Evolutionary conservation across 2,329 filamentous ascomycete genomes (phyloP), one percentile per base, ranked within the genome.

Genomic region (Cryphonectria nitschkei): DNA sequence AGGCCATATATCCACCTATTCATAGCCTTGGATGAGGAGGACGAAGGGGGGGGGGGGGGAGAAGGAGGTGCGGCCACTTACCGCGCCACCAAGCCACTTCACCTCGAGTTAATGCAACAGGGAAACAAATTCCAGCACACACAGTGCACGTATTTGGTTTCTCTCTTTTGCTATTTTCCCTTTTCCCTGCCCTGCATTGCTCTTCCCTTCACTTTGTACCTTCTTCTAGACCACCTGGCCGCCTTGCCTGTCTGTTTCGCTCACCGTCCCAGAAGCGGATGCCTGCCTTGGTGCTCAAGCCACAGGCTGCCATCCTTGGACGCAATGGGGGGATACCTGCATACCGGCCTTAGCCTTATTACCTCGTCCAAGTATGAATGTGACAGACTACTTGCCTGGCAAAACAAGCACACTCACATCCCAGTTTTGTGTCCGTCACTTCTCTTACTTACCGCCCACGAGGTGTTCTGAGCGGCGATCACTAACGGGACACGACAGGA

Each of bases 321-420:
- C 32, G 32, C 29, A 60, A 29, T n/a, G 34, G 32, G 19, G 19
- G 58, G 32, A 39, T 29, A 43, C 37, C 29, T 29, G 34, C 50
- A 67, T 67, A 16, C 41, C 50, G 65, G 50, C 65, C 65, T 58
- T 67, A 58, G n/a, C 50, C n/a, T 29, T 50, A 58, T 39, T 50
- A 43, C 50, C 14, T 58, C 41, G 39, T 58, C 54, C 26, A 9
- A 5, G 14, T 32, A 14, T 32, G 29, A 50, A 22, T n/a, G 22
- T 50, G 46, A 19, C 16, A 7, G n/a, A 7, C 22, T 50, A n/a
- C 46, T 50, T 50, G 26, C 54, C 5, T 19, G 54, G 54, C 34
- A 5, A 32, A 54, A 32, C 46, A 8, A 26, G 26, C 29, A 58
- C 29, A 2, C 14, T 13, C 14, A n/a, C 46, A 46, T 2, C 7